Conservation (phyloP, 2,329 filamentous ascomycete genomes). For the Phyllachora maydis region DNA sequence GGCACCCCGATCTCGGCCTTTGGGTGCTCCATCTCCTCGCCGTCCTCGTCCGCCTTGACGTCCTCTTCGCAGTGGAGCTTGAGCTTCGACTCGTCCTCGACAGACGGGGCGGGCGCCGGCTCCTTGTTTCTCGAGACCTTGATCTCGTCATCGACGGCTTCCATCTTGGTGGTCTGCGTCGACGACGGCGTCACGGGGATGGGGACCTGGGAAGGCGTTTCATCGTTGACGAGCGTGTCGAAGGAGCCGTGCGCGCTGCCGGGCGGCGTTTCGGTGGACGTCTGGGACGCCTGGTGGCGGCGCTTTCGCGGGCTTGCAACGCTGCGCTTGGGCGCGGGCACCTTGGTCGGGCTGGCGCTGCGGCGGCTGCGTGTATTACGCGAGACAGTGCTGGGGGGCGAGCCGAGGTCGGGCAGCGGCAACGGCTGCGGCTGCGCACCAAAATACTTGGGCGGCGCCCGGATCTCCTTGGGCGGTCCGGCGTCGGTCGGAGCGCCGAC, state of each 20-base stretch:
- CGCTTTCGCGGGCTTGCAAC: slow-evolving; percentile 35
- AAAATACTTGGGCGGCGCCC: slow-evolving; percentile 59
- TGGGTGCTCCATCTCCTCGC: slow-evolving; percentile 48
- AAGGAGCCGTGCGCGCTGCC: slow-evolving; percentile 8
- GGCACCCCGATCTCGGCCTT: slow-evolving; percentile 62
- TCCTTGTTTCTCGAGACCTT: slow-evolving; percentile 30
- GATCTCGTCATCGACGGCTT: slow-evolving; percentile 13
- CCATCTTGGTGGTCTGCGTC: slow-evolving; percentile 11
- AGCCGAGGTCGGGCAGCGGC: slow-evolving; percentile 21
- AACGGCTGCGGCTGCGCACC: no score
- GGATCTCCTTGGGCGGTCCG: slow-evolving; percentile 55
- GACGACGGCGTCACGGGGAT: no score
- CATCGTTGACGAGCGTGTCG: slow-evolving; percentile 9
- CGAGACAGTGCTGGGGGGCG: slow-evolving; percentile 21
- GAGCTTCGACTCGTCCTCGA: slow-evolving; percentile 37
- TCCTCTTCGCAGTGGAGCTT: slow-evolving; percentile 52
- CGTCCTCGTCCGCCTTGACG: slow-evolving; percentile 28
- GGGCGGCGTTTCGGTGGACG: slow-evolving; percentile 12
- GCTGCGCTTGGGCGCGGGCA: slow-evolving; percentile 15
- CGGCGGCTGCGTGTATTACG: slow-evolving; percentile 28
- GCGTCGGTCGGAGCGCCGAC: slow-evolving; percentile 27
- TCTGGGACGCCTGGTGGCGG: slow-evolving; percentile 16
- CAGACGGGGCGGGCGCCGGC: slow-evolving; percentile 21
- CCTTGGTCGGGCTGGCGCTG: slow-evolving; percentile 35
- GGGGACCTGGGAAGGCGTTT: slow-evolving; percentile 5